These are phyloP conservation scores for Vaccinium corymbosum DNA, from an alignment of 148 eudicot genomes.

Conservation along the genomic window DNA sequence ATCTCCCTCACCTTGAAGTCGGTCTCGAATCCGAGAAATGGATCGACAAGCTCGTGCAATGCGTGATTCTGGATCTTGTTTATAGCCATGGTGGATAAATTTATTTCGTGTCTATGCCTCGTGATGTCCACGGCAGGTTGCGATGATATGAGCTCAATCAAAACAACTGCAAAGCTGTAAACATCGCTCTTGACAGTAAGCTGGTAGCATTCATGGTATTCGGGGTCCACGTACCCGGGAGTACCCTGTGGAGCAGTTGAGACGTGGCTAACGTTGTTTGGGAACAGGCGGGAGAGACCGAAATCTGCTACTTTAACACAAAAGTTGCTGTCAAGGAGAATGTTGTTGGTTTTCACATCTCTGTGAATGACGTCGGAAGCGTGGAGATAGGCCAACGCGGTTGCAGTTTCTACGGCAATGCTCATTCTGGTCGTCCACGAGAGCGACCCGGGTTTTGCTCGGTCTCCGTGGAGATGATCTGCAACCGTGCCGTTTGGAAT, in stretches of 20 bases:
- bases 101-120: constrained; percentile 36
- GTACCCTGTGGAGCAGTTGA: constrained; percentile 54
- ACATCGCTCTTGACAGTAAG: constrained; percentile 45
- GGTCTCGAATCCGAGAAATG: constrained; percentile 22
- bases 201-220: constrained; percentile 40
- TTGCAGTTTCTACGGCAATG: constrained; percentile 57
- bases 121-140: constrained; percentile 38
- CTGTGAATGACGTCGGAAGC: constrained; percentile 58
- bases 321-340: constrained; percentile 47
- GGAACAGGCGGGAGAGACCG: constrained; percentile 42
- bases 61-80: constrained; percentile 23
- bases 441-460: constrained; percentile 25
- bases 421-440: constrained; percentile 48
- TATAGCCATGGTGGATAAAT: constrained; percentile 31
- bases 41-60: constrained; percentile 37
- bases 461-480: constrained; percentile 62
- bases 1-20: constrained; percentile 20
- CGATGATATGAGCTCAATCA: constrained; percentile 41
- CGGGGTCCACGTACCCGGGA: constrained; percentile 50
- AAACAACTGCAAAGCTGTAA: constrained; percentile 45
- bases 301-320: constrained; percentile 42
- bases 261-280: constrained; percentile 33
- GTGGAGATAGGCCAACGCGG: constrained; percentile 56
- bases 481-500: constrained; percentile 74
- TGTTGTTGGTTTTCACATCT: constrained; percentile 62